Evolutionary conservation across 257 asterid species (phyloP).

Genomic region (Solanum infundibuliforme): DNA sequence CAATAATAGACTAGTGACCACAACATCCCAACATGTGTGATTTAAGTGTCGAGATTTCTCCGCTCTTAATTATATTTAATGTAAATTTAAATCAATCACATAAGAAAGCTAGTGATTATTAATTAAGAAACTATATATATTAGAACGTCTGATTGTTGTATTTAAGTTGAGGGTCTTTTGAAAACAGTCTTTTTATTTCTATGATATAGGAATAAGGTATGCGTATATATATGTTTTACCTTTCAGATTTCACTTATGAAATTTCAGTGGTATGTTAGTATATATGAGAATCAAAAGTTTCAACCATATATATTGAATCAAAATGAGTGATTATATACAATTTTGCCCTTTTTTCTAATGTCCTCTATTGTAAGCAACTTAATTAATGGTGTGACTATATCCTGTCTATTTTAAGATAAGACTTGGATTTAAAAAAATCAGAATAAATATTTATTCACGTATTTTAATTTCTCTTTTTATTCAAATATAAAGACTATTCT

Average conservation of each 20-base stretch:
- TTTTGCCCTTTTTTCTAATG: neutral
- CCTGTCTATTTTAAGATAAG: neutral
- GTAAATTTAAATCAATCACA: neutral
- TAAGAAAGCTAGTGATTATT: neutral
- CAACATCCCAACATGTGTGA: neutral
- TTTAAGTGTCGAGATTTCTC: neutral
- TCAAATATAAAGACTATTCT: neutral
- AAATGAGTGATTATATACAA: neutral
- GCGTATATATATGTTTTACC: neutral
- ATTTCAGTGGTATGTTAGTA: too few relatives aligned
- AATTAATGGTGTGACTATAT: neutral
- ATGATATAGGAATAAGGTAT: neutral
- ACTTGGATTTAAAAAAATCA: neutral
- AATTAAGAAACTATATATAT: too few relatives aligned
- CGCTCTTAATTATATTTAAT: neutral
- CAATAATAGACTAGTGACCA: neutral
- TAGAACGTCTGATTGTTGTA: too few relatives aligned
- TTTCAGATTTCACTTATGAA: too few relatives aligned
- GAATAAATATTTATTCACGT: neutral
- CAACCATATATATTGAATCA: too few relatives aligned
- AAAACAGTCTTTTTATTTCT: too few relatives aligned
- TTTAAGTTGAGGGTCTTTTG: too few relatives aligned
- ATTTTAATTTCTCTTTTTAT: neutral
- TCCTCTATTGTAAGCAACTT: neutral
- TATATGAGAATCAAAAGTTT: neutral